Conservation (phyloP, 495 filamentous ascomycete genomes). For the Podospora anserina region DNA sequence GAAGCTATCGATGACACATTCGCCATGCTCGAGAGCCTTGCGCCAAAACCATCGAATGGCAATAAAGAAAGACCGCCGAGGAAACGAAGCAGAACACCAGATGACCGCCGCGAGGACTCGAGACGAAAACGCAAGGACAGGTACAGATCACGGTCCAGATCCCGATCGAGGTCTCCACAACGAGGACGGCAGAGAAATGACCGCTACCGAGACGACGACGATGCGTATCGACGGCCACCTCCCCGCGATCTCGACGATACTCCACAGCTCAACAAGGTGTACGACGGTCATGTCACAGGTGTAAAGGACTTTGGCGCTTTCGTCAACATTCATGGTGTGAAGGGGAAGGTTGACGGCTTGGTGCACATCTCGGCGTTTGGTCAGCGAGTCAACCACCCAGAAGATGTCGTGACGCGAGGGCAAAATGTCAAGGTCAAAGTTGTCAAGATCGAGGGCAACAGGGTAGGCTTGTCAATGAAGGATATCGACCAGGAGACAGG, state of each 20-base stretch:
- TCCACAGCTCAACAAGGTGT: constrained; percentile 81
- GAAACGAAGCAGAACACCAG: constrained; percentile 73
- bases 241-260: constrained; percentile 73
- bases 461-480: constrained; percentile 92
- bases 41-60: constrained; percentile 55
- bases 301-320: constrained; percentile 96
- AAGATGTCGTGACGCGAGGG: constrained; percentile 74
- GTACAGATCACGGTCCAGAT: constrained; percentile 52
- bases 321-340: constrained; percentile 83
- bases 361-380: constrained; percentile 97
- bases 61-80: constrained; percentile 42
- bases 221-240: constrained; percentile 67
- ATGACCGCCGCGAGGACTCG: constrained; percentile 51
- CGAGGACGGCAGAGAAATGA: constrained; percentile 45
- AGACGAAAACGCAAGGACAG: constrained; percentile 46
- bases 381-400: constrained; percentile 84
- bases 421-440: constrained; percentile 94
- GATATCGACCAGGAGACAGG: constrained; percentile 93
- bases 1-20: constrained; percentile 88
- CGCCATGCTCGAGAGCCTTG: constrained; percentile 81
- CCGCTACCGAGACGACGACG: constrained; percentile 61
- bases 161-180: constrained; percentile 55
- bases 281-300: constrained; percentile 83
- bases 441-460: constrained; percentile 72
- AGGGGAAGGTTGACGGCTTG: constrained; percentile 85